phyloP scores from a whole-genome alignment of 1,284 basidiomycete genomes.

The Ceratorhiza oryzae-sativae region DNA sequence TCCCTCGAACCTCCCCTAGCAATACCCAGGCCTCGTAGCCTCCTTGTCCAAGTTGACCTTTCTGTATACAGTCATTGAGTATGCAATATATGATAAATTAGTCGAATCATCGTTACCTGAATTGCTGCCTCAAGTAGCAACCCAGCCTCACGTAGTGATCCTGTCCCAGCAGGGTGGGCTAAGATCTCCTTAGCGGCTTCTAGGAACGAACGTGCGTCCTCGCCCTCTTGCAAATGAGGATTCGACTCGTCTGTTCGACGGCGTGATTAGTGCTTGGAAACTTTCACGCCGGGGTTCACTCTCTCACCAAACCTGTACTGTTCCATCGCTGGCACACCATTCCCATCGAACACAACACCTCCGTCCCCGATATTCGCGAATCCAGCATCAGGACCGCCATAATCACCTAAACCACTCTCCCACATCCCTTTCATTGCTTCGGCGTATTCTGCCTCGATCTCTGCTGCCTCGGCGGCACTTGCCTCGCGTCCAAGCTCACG shows the following conservation, averaged over 20 bases:
- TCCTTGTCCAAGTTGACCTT: slow-evolving; percentile 75
- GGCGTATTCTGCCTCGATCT: slow-evolving; percentile 66
- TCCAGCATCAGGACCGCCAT: slow-evolving; percentile 52
- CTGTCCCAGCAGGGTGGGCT: slow-evolving; percentile 72
- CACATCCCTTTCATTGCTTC: slow-evolving; percentile 67
- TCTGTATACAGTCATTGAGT: slow-evolving; percentile 49
- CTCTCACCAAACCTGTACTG: slow-evolving; percentile 77
- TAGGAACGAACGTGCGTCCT: slow-evolving; percentile 63
- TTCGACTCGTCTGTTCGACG: slow-evolving; percentile 66
- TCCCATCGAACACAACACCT: slow-evolving; percentile 60
- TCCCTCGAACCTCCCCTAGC: slow-evolving; percentile 91
- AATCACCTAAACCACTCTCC: slow-evolving; percentile 61
- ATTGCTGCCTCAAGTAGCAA: slow-evolving; percentile 88
- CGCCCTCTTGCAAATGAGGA: slow-evolving; percentile 65
- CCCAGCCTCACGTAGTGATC: slow-evolving; percentile 84
- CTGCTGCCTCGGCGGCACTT: slow-evolving; percentile 47
- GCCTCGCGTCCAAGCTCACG: slow-evolving; percentile 61
- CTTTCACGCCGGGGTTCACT: slow-evolving; percentile 28
- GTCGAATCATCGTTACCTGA: slow-evolving; percentile 47
- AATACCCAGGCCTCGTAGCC: slow-evolving; percentile 93
- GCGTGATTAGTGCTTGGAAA: slow-evolving; percentile 27
- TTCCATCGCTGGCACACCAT: slow-evolving; percentile 74
- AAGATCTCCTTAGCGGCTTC: slow-evolving; percentile 66
- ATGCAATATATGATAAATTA: background rate
- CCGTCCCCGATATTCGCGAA: slow-evolving; percentile 51